Evolutionary conservation across 2,329 filamentous ascomycete genomes (phyloP).

Genomic region (Ceratocystis smalleyi): DNA sequence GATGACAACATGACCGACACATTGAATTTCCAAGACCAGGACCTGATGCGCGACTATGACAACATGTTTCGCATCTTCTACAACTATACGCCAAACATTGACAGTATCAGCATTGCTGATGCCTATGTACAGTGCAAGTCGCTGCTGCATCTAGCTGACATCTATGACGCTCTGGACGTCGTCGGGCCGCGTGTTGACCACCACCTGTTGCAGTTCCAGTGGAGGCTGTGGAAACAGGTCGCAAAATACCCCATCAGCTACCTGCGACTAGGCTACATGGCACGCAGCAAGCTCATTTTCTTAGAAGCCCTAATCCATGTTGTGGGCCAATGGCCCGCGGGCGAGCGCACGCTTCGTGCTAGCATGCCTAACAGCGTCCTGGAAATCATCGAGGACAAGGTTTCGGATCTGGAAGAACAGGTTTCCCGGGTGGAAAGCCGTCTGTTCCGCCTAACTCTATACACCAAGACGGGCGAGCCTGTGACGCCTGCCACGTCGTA

Average conservation of each 20-base stretch:
- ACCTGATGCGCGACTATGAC: slow-evolving; percentile 80
- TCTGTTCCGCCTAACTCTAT: slow-evolving; percentile 66
- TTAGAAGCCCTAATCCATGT: slow-evolving; percentile 84
- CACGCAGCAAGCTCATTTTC: slow-evolving; percentile 69
- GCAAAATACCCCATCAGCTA: slow-evolving; percentile 92
- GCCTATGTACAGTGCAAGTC: slow-evolving; percentile 92
- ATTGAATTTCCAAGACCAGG: slow-evolving; percentile 47
- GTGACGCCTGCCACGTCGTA: slow-evolving; percentile 67
- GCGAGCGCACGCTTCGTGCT: slow-evolving; percentile 58
- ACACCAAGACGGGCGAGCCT: slow-evolving; percentile 64
- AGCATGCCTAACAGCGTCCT: slow-evolving; percentile 61
- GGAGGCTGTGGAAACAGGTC: slow-evolving; percentile 85
- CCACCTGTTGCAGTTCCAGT: slow-evolving; percentile 82
- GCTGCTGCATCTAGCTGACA: slow-evolving; percentile 74
- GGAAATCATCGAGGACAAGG: slow-evolving; percentile 87
- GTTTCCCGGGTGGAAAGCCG: slow-evolving; percentile 66
- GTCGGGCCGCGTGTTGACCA: slow-evolving; percentile 85
- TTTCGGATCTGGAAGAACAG: slow-evolving; percentile 74
- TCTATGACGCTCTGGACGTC: slow-evolving; percentile 79
- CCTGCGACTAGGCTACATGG: slow-evolving; percentile 73
- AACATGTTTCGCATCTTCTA: slow-evolving; percentile 94
- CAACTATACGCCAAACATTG: slow-evolving; percentile 71
- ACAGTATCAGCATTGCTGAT: slow-evolving; percentile 75
- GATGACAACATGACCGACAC: slow-evolving; percentile 27
- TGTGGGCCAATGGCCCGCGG: slow-evolving; percentile 82